Conservation (phyloP, 2,329 filamentous ascomycete genomes). For the Exserohilum rostratum region DNA sequence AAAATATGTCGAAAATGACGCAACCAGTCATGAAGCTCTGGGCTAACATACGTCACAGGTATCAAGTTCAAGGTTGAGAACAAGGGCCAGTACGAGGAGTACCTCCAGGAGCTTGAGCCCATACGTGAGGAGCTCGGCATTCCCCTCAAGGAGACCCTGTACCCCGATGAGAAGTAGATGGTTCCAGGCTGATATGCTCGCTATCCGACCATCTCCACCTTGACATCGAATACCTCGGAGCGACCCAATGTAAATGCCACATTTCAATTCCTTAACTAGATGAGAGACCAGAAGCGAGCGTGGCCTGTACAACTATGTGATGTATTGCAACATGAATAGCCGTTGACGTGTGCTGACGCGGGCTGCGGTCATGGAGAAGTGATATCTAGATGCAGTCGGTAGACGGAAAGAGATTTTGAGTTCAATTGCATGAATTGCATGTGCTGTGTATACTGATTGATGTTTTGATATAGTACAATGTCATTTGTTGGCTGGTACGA, state of each 20-base stretch:
- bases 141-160: conserved; percentile 89
- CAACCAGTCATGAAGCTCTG: conserved; percentile 10
- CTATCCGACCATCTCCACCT: conserved; percentile 15
- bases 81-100: conserved; percentile 95
- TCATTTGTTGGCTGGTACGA: background rate
- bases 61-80: conserved; percentile 99
- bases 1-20: background rate
- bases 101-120: conserved; percentile 89
- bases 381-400: conserved; percentile 38
- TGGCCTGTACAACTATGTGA: conserved; percentile 38
- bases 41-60: conserved; percentile 60
- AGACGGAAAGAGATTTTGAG: conserved; percentile 3
- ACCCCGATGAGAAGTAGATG: conserved; percentile 62
- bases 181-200: conserved; percentile 15
- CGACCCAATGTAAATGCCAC: conserved; percentile 29
- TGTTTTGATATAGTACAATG: too few relatives aligned
- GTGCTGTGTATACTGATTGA: conserved; percentile 1
- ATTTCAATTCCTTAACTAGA: conserved; percentile 31
- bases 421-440: conserved; percentile 27
- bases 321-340: conserved; percentile 24
- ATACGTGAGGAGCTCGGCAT: conserved; percentile 94
- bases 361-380: conserved; percentile 13
- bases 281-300: conserved; percentile 22
- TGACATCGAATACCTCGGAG: conserved; percentile 23
- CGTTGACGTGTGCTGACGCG: background rate